Percentiles rank a stretch among this genome's conserved stretches.
Conservation (phyloP, 176 grass and related monocot species). For the Oryza nivara region DNA sequence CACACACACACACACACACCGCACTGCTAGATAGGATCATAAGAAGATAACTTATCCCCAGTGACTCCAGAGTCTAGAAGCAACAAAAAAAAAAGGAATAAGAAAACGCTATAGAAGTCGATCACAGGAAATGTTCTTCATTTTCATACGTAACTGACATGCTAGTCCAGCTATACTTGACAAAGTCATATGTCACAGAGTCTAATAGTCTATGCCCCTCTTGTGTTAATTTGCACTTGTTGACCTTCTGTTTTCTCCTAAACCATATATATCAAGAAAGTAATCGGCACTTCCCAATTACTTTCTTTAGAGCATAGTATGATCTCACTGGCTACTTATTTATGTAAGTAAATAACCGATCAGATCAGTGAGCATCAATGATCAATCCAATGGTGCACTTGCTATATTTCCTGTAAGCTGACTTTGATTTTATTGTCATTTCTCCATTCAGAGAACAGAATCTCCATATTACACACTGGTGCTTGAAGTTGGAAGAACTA, state of each 20-base stretch:
- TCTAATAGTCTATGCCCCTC: neutral
- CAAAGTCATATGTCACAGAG: too few relatives aligned
- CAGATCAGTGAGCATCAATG: neutral
- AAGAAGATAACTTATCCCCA: neutral
- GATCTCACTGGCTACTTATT: neutral
- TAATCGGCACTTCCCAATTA: neutral
- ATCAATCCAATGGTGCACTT: neutral
- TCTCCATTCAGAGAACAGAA: neutral
- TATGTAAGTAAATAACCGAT: neutral
- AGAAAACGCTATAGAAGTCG: too few relatives aligned
- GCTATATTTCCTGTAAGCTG: constrained; percentile 7
- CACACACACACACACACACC: neutral
- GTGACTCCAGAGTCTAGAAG: too few relatives aligned
- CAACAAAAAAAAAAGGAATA: neutral
- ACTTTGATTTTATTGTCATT: neutral
- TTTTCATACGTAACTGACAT: neutral
- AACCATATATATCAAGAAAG: neutral
- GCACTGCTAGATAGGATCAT: neutral
- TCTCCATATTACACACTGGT: neutral
- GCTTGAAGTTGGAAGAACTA: neutral
- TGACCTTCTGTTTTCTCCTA: neutral
- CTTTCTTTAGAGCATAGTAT: neutral
- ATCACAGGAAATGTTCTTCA: neutral
- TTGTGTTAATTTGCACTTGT: neutral
- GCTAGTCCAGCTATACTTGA: neutral